Evolutionary conservation across 2,329 filamentous ascomycete species (phyloP).

Genomic region (Colletotrichum sp.): DNA sequence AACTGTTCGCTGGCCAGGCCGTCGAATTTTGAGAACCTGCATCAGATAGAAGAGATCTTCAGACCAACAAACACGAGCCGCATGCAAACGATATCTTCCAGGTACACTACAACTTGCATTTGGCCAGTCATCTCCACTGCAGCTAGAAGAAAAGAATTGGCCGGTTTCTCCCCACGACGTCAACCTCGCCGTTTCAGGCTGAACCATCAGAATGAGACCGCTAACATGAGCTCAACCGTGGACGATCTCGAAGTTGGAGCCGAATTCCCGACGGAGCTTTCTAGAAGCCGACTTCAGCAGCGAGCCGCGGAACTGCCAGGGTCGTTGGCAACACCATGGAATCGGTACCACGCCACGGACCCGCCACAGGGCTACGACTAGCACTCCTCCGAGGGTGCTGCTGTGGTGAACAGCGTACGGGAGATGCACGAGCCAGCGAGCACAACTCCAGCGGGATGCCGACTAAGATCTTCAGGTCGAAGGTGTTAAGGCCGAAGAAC

Average conservation of each 20-base stretch:
- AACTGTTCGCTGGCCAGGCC: not conserved
- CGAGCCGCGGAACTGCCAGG: not conserved
- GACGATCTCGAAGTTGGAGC: not conserved
- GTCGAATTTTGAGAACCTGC: not conserved
- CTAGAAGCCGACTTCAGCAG: not conserved
- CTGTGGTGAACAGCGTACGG: not conserved
- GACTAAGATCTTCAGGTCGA: not conserved
- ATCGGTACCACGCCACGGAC: not conserved
- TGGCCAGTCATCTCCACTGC: not conserved
- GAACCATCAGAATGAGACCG: not conserved
- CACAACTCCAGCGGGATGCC: not conserved
- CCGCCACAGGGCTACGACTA: no score
- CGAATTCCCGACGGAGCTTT: no score
- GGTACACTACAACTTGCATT: not conserved
- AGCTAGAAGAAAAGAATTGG: not conserved
- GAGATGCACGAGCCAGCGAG: not conserved
- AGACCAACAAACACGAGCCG: not conserved
- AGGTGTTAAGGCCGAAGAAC: not conserved
- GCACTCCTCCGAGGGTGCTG: not conserved
- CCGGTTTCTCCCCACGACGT: not conserved
- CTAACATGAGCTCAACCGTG: not conserved
- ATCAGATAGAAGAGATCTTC: not conserved
- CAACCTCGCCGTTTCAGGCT: not conserved
- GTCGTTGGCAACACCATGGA: not conserved
- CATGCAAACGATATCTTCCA: rapidly evolving